Percentiles rank a stretch among this genome's conserved stretches.
These are phyloP conservation scores for Ceriops tagal DNA, from an alignment of 345 rosid species.

Conservation along the genomic window DNA sequence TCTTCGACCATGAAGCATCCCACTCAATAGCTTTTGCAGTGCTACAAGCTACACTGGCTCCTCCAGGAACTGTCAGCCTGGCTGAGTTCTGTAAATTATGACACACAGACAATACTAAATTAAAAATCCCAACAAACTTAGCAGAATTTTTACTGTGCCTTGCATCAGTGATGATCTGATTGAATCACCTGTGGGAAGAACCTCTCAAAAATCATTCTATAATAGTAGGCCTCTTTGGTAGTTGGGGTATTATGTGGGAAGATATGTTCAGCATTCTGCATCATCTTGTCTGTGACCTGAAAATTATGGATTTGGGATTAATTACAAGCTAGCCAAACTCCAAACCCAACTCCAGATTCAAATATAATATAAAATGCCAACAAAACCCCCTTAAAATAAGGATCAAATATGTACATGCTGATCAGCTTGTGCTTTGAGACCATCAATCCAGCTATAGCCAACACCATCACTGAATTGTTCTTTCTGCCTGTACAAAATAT, in stretches of 20 bases:
- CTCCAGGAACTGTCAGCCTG: slow-evolving; percentile 79
- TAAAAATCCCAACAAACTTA: background rate
- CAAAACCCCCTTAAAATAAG: background rate
- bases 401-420: slow-evolving; percentile 38
- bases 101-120: background rate
- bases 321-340: too few species aligned
- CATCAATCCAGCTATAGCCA: slow-evolving; percentile 97
- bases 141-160: too few species aligned
- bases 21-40: slow-evolving; percentile 85
- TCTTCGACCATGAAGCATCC: slow-evolving; percentile 79
- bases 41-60: slow-evolving; percentile 88
- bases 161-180: background rate
- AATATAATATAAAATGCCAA: too few species aligned
- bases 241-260: slow-evolving; percentile 80
- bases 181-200: slow-evolving; percentile 77
- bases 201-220: slow-evolving; percentile 86
- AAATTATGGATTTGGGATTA: background rate
- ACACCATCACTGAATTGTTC: slow-evolving; percentile 98
- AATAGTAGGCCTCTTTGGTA: slow-evolving; percentile 85
- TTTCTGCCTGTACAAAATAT: slow-evolving; percentile 89
- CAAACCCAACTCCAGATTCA: too few species aligned
- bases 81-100: slow-evolving; percentile 63
- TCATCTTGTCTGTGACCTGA: slow-evolving; percentile 83
- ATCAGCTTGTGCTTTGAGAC: slow-evolving; percentile 81
- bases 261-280: slow-evolving; percentile 62